phyloP scores from a whole-genome alignment of 164 flowering plant species.

The Saururus chinensis region DNA sequence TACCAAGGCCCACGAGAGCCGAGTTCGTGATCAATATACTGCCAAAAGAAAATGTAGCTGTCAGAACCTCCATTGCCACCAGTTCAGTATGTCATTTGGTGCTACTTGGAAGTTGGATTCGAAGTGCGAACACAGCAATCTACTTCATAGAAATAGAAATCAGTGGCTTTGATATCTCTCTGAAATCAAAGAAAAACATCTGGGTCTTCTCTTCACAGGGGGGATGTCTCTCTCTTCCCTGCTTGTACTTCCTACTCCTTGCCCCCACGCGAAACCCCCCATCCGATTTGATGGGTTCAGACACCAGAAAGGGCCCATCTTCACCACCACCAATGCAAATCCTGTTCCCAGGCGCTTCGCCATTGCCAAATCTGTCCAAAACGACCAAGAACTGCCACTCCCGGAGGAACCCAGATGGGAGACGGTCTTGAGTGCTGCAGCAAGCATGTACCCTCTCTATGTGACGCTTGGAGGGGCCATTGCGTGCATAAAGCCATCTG shows the following conservation, averaged over 20 bases:
- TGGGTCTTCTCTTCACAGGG: background rate
- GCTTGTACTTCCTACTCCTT: background rate
- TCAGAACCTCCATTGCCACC: too few relatives aligned
- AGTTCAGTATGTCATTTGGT: too few relatives aligned
- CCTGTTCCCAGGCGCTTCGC: slow-evolving; percentile 3
- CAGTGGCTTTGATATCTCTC: too few relatives aligned
- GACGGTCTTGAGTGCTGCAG: slow-evolving; percentile 31
- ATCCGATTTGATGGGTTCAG: slow-evolving; percentile 5
- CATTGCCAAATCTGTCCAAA: slow-evolving; percentile 11
- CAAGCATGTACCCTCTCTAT: slow-evolving; percentile 70
- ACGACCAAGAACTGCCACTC: slow-evolving; percentile 12
- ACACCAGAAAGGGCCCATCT: slow-evolving; percentile 7
- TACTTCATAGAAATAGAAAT: too few relatives aligned
- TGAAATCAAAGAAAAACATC: too few relatives aligned
- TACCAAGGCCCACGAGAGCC: too few relatives aligned
- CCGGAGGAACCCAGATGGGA: slow-evolving; percentile 42
- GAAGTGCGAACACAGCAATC: too few relatives aligned
- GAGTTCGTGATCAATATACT: too few relatives aligned
- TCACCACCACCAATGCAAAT: background rate
- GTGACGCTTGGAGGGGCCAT: slow-evolving; percentile 57
- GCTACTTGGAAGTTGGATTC: too few relatives aligned
- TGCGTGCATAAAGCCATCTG: slow-evolving; percentile 62
- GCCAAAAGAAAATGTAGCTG: too few relatives aligned
- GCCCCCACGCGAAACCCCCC: slow-evolving; percentile 6
- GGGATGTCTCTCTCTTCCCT: background rate